These are phyloP conservation scores for Wickerhamiella sorbophila DNA, from an alignment of 805 yeast genomes.

Conservation along the genomic window DNA sequence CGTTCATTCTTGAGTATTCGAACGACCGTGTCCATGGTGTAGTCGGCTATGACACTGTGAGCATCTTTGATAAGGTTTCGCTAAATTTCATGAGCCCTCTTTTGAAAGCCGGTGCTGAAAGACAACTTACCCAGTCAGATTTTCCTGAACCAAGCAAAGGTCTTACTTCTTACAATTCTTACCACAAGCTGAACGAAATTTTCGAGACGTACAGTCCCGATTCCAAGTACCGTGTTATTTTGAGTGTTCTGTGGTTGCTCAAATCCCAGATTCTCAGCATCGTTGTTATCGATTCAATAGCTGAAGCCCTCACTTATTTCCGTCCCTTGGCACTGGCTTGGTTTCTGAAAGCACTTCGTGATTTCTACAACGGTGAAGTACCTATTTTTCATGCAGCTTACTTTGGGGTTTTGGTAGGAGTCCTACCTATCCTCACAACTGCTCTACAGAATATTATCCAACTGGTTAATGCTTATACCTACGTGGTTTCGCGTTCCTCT, in stretches of 20 bases:
- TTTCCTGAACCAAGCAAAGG: conserved; percentile 17
- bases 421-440: conserved; percentile 12
- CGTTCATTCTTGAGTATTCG: conserved; percentile 8
- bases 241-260: conserved; percentile 6
- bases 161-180: conserved; percentile 11
- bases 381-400: conserved; percentile 14
- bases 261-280: conserved; percentile 5
- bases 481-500: conserved; percentile 22
- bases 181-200: conserved; percentile 6
- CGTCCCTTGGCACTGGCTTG: conserved; percentile 13
- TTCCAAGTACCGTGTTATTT: conserved; percentile 11
- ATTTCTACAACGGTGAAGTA: conserved; percentile 6
- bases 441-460: conserved; percentile 11
- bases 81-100: conserved; percentile 11
- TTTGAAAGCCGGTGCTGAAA: conserved; percentile 8
- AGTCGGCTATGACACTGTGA: conserved; percentile 12
- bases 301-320: conserved; percentile 9
- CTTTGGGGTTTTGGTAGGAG: conserved; percentile 13
- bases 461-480: conserved; percentile 9
- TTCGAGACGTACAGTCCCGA: conserved; percentile 3
- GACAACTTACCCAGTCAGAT: conserved; percentile 11
- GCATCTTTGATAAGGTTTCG: conserved; percentile 14
- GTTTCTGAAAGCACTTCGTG: conserved; percentile 13
- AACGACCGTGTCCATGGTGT: conserved; percentile 3
- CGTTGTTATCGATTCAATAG: conserved; percentile 5